A percentile compares a stretch with the other conserved stretches of the same genome.
Conservation (phyloP, 78 protist genomes). For the Isochrysis galbana region DNA sequence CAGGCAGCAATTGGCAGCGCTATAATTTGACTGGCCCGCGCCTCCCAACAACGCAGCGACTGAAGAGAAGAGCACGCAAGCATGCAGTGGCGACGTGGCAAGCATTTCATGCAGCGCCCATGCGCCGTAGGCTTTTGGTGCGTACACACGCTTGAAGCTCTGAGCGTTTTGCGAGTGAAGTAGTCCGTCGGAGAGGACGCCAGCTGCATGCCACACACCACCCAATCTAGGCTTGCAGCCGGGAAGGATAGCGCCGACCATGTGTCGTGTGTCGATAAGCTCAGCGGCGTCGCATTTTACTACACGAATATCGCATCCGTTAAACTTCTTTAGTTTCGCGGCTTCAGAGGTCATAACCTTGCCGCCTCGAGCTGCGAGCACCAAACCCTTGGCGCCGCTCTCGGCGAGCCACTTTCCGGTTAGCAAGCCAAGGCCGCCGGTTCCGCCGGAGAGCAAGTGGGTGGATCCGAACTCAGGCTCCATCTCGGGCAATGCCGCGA, state of each 20-base stretch:
- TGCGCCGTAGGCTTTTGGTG: not conserved
- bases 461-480: not conserved
- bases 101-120: not conserved
- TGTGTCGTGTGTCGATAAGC: not conserved
- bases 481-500: not conserved
- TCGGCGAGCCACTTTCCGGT: not conserved
- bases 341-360: not conserved
- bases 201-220: not conserved
- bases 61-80: constrained; percentile 36
- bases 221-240: not conserved
- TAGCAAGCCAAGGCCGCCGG: not conserved
- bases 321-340: not conserved
- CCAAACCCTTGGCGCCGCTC: not conserved
- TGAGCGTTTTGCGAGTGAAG: not conserved
- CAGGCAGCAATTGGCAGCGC: constrained; percentile 43
- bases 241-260: not conserved
- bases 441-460: not conserved
- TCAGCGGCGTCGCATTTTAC: not conserved
- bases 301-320: not conserved
- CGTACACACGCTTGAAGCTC: not conserved
- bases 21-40: constrained; percentile 40
- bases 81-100: not conserved
- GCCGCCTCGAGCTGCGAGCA: not conserved
- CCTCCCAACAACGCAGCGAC: constrained; percentile 18
- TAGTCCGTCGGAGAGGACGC: not conserved